phyloP scores from a whole-genome alignment of 192 early-diverging fungal species.

The Dissophora globulifera region DNA sequence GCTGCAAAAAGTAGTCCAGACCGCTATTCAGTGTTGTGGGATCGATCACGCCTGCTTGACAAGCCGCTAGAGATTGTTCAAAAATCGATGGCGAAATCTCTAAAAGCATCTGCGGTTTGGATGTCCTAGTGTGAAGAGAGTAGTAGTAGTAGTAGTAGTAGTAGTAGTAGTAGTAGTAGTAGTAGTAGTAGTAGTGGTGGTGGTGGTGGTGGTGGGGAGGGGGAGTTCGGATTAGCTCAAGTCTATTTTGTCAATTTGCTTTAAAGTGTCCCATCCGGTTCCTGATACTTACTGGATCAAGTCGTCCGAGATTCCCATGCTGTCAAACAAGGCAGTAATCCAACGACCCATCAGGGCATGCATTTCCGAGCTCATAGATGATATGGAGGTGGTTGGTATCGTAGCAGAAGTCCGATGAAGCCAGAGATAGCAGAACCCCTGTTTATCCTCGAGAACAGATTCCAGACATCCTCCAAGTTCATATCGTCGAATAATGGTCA shows the following conservation, averaged over 20 bases:
- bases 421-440: conserved; percentile 47
- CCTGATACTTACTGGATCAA: conserved; percentile 41
- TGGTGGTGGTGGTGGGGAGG: no score
- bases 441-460: conserved; percentile 22
- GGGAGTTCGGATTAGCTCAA: no score
- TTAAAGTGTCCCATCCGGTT: no score
- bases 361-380: conserved; percentile 36
- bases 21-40: conserved; percentile 34
- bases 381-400: conserved; percentile 31
- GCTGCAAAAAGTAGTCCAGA: conserved; percentile 47
- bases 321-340: conserved; percentile 46
- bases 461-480: conserved; percentile 38
- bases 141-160: no score
- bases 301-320: conserved; percentile 52
- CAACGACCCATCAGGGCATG: conserved; percentile 44
- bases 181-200: no score
- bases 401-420: conserved; percentile 43
- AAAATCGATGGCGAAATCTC: conserved; percentile 49
- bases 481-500: conserved; percentile 47
- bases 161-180: no score
- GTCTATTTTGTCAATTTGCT: no score
- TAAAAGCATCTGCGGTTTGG: conserved; percentile 47
- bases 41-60: conserved; percentile 50
- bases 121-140: conserved; percentile 16
- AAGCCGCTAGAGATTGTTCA: conserved; percentile 46